These are phyloP conservation scores for Gillenia trifoliata DNA, from an alignment of 306 rosid species.

Conservation along the genomic window DNA sequence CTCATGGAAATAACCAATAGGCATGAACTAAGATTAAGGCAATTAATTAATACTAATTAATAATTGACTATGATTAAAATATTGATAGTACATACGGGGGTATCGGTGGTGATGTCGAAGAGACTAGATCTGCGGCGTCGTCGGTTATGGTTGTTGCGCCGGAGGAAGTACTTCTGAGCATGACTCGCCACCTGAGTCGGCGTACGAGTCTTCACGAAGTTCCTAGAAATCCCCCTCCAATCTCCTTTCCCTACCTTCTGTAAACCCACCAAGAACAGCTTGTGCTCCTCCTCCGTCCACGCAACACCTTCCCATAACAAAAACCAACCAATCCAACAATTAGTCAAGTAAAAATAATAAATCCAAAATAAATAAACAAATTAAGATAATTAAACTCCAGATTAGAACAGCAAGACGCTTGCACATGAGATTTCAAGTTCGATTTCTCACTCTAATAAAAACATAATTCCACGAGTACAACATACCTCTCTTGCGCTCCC, in stretches of 20 bases:
- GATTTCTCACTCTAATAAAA: background rate
- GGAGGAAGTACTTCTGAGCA: slow-evolving; percentile 91
- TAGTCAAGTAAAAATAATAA: background rate
- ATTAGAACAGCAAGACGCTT: background rate
- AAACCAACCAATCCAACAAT: background rate
- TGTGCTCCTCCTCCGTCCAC: slow-evolving; percentile 93
- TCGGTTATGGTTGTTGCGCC: slow-evolving; percentile 65
- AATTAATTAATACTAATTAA: background rate
- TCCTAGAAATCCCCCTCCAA: slow-evolving; percentile 95
- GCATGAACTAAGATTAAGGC: background rate
- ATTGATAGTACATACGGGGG: slow-evolving; percentile 20
- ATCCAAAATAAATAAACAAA: background rate
- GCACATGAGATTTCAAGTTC: background rate
- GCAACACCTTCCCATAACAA: slow-evolving; percentile 47
- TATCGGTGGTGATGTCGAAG: slow-evolving; percentile 79
- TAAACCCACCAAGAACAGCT: slow-evolving; percentile 66
- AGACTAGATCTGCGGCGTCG: slow-evolving; percentile 95
- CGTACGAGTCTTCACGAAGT: slow-evolving; percentile 84
- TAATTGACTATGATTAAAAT: background rate
- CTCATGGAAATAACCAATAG: background rate
- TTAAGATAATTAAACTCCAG: background rate
- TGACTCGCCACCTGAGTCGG: slow-evolving; percentile 96
- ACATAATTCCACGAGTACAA: background rate
- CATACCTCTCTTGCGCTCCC: slow-evolving; percentile 82
- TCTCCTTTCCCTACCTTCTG: slow-evolving; percentile 86